Percentiles rank a stretch among this genome's conserved stretches.
These are phyloP conservation scores for Forsythia viridissima DNA, from an alignment of 257 asterid genomes.

Conservation along the genomic window DNA sequence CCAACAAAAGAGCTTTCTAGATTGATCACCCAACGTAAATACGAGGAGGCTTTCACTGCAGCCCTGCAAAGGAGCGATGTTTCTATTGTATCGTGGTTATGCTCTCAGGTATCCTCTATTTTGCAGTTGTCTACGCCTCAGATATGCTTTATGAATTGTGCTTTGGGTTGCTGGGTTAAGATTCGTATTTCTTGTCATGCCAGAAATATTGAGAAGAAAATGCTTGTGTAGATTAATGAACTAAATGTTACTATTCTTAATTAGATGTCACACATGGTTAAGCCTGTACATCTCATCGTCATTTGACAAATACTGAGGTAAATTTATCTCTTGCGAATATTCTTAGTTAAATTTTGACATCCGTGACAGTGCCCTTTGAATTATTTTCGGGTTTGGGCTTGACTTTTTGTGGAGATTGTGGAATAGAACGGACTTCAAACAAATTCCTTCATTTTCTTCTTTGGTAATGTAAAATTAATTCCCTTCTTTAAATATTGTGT, in stretches of 20 bases:
- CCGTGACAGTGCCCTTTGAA: background rate
- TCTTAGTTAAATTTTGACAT: background rate
- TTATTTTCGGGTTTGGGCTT: background rate
- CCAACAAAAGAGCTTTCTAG: slow-evolving; percentile 93
- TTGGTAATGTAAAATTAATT: background rate
- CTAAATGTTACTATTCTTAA: background rate
- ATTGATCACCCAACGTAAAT: slow-evolving; percentile 73
- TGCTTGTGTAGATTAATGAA: background rate
- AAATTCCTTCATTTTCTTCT: background rate
- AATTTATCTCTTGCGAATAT: background rate
- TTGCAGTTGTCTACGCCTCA: background rate
- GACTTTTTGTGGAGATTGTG: background rate
- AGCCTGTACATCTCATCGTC: background rate
- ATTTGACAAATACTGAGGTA: background rate
- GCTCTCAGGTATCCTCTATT: slow-evolving; percentile 74
- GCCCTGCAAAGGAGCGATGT: slow-evolving; percentile 94
- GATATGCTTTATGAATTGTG: background rate
- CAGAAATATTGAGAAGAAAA: background rate
- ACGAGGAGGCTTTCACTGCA: slow-evolving; percentile 86
- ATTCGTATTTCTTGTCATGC: background rate
- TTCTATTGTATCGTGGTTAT: slow-evolving; percentile 84
- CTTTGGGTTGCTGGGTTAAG: background rate
- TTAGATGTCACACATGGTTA: background rate
- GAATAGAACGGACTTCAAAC: background rate
- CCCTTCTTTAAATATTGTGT: background rate